Conservation (phyloP, 768 basidiomycete species). For the Suillus occidentalis region DNA sequence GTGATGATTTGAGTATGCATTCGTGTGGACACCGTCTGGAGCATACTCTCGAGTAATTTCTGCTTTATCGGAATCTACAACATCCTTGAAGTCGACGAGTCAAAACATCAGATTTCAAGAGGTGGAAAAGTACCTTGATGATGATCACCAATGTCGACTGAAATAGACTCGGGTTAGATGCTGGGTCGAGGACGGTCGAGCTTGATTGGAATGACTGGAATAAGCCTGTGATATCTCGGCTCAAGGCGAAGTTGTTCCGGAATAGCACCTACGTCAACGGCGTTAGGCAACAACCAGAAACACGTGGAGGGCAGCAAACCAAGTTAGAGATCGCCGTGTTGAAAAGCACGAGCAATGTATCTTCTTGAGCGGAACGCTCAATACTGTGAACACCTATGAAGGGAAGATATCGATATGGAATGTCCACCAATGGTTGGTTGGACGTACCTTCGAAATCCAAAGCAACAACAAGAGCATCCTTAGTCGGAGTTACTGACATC, state of each 20-base stretch:
- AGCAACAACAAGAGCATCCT: slow-evolving; percentile 52
- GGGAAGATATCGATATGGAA: background rate
- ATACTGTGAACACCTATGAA: slow-evolving; percentile 56
- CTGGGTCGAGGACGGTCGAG: slow-evolving; percentile 56
- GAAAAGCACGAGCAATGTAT: slow-evolving; percentile 61
- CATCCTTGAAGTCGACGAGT: slow-evolving; percentile 42
- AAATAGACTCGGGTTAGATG: slow-evolving; percentile 58
- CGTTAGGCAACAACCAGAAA: background rate
- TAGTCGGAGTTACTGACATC: slow-evolving; percentile 66
- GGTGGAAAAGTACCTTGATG: slow-evolving; percentile 46
- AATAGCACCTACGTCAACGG: slow-evolving; percentile 49
- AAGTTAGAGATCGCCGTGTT: slow-evolving; percentile 67
- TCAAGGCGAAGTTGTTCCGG: slow-evolving; percentile 65
- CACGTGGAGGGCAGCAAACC: slow-evolving; percentile 29
- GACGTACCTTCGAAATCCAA: slow-evolving; percentile 61
- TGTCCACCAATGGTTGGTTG: slow-evolving; percentile 1
- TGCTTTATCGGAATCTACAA: slow-evolving; percentile 57
- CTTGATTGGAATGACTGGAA: slow-evolving; percentile 64
- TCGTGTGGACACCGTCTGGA: background rate
- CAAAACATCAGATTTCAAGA: background rate
- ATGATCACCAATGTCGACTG: slow-evolving; percentile 60
- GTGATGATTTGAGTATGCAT: background rate
- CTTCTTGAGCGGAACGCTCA: slow-evolving; percentile 63
- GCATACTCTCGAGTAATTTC: slow-evolving; percentile 61
- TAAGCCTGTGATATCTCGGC: slow-evolving; percentile 59